Base-by-base conservation (phyloP, 352 stramenopile genomes). In the Discostella stelligera region DNA sequence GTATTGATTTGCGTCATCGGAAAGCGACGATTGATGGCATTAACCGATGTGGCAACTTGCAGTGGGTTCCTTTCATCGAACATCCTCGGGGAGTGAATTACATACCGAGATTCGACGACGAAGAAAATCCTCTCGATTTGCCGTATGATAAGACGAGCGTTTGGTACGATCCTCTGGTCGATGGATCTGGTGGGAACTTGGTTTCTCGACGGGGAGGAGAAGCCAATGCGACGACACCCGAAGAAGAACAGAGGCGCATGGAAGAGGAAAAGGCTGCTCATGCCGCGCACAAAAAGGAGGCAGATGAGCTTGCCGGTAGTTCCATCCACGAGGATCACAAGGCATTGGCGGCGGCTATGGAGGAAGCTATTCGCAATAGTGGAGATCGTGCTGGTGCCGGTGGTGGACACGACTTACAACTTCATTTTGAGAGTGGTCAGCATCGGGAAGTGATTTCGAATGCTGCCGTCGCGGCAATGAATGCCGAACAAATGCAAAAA, bases 31-130 rank as follows among this genome's bases (percentile, higher is more conserved):
- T 85, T 58, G 79, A 76, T 39, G 71, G 71, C 32, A 66, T 75
- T 32, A 92, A 93, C 65, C 78, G 79, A 59, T 93, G 87, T 74
- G 87, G 89, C 6, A 94, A 94, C 70, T 44, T 93, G 16, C 66
- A 89, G 44, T 94, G 88, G 88, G 83, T 92, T 39, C 86, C 87
- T 20, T 94, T 84, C 62, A 55, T 76, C 20, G 76, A 89, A 23
- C 60, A 77, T 53, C 66, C 68, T 11, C 71, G 66, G 44, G 74
- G 74, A 27, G 66, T 73, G 27, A 81, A 81, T 46, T 77, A 56
- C 39, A 77, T 81, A 21, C 74, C 74, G 8, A 37, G 23, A 23
- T 81, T 72, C 27, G 58, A 77, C 53, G 59, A 71, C 7, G 32
- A 73, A 53, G 74, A 81, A 48, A 58, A 56, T 23, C 74, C 74